Percentiles rank a stretch among this genome's conserved stretches.
These are phyloP conservation scores for Candida neerlandica DNA, from an alignment of 1,139 yeast genomes.

Conservation along the genomic window DNA sequence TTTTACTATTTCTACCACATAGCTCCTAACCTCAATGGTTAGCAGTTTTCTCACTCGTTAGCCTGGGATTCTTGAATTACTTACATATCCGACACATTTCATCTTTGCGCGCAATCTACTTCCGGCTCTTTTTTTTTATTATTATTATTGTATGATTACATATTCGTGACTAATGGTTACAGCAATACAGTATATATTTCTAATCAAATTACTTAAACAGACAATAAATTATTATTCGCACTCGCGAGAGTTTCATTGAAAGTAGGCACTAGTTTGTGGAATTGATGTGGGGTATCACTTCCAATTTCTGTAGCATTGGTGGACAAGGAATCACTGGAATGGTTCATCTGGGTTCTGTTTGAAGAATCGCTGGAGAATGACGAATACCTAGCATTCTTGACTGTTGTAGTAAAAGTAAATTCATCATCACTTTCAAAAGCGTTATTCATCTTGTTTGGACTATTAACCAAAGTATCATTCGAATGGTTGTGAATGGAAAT, in stretches of 20 bases:
- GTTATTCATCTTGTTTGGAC: neutral
- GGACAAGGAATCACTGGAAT: constrained; percentile 15
- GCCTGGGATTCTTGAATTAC: too few relatives aligned
- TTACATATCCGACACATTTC: too few relatives aligned
- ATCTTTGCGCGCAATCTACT: too few relatives aligned
- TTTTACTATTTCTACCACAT: too few relatives aligned
- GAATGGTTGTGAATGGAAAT: constrained; percentile 5
- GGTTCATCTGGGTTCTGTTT: constrained; percentile 6
- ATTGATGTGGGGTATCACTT: neutral
- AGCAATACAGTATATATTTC: neutral
- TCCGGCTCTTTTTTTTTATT: too few relatives aligned
- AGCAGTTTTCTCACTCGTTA: too few relatives aligned
- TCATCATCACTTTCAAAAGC: constrained; percentile 10
- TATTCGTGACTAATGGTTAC: too few relatives aligned
- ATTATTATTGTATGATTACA: too few relatives aligned
- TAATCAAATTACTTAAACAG: too few relatives aligned
- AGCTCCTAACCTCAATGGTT: too few relatives aligned
- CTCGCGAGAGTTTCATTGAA: neutral
- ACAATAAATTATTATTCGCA: neutral
- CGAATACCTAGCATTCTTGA: neutral
- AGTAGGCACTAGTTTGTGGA: neutral
- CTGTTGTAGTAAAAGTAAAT: constrained; percentile 2
- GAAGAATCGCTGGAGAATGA: constrained; percentile 6
- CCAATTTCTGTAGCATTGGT: constrained; percentile 17
- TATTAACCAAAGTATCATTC: constrained; percentile 12